Base-by-base conservation (phyloP, 1,284 basidiomycete genomes). In the Ceratobasidium sp. region DNA sequence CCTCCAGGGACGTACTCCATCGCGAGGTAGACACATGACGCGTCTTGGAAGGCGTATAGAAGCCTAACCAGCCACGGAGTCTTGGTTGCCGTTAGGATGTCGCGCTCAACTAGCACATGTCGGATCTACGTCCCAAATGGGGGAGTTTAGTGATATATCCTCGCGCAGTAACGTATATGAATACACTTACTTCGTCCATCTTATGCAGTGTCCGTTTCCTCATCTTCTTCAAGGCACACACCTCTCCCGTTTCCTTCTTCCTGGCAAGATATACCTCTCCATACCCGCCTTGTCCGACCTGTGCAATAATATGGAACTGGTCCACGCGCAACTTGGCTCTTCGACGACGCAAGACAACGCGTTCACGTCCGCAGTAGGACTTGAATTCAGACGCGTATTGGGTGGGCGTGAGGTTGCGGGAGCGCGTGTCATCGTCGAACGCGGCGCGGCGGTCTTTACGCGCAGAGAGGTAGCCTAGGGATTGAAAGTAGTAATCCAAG, bases 1-100 rank as follows among this genome's bases (percentile, higher is more conserved):
- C 96, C 96, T 44, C 96, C 96, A 0, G 96, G 96, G 14, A 98
- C 96, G 80, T 97, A 98, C 85, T 99, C 98, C 96, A 98, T 98
- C 0, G 96, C 96, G 61, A 98, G 91, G 80, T 96, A 98, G 32
- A 98, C 95, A 78, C 91, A 87, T 74, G 92, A 85, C 0, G 88
- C 84, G 80, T 98, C 96, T 81, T 98, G 96, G 83, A 98, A 98
- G 0, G 96, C 96, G 80, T 98, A 98, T 3, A 98, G 84, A 9
- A 98, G 85, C 23, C 90, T 86, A 54, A 98, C 96, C 72, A 98
- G 87, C 96, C 96, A 98, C 1, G 95, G 93, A 0, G 95, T 96
- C 82, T 96, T 96, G 35, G 96, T 97, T 1, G 95, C 93, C 0
- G 96, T 97, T 76, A 98, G 84, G 78, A 98, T 98, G 81, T 98